Conservation (phyloP, 495 filamentous ascomycete genomes). For the Penicillium arizonense region DNA sequence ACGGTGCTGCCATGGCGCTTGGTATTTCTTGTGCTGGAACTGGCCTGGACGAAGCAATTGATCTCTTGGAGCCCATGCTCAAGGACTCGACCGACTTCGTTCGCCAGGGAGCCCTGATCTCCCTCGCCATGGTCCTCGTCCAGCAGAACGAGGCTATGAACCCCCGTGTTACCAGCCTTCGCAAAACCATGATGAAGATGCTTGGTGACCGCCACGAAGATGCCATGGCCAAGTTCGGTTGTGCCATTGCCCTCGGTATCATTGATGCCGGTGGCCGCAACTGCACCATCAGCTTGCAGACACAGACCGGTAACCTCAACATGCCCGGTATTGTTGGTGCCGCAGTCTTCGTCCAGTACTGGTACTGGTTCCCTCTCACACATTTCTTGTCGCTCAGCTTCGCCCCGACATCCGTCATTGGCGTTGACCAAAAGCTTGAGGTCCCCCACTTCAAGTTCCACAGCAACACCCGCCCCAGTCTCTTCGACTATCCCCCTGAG, state of each 20-base stretch:
- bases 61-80: conserved; percentile 97
- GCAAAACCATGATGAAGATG: conserved; percentile 86
- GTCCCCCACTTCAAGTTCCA: conserved; percentile 96
- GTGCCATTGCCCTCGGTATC: conserved; percentile 90
- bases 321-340: conserved; percentile 97
- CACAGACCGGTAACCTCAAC: conserved; percentile 96
- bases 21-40: conserved; percentile 98
- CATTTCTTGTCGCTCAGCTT: conserved; percentile 96
- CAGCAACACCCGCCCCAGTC: conserved; percentile 87
- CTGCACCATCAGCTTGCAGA: conserved; percentile 96
- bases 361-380: conserved; percentile 99
- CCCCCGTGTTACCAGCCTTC: conserved; percentile 76
- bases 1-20: conserved; percentile 96
- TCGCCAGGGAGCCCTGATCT: conserved; percentile 92
- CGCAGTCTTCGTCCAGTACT: conserved; percentile 98
- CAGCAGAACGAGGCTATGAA: conserved; percentile 98
- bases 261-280: conserved; percentile 98
- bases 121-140: conserved; percentile 94
- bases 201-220: conserved; percentile 95
- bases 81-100: conserved; percentile 99
- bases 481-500: conserved; percentile 97
- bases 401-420: conserved; percentile 90
- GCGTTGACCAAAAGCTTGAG: conserved; percentile 88
- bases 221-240: conserved; percentile 99
- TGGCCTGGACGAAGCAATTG: conserved; percentile 93